A percentile compares a stretch with the other conserved stretches of the same genome.
phyloP scores from a whole-genome alignment of 225 moss, liverwort and hornwort species.

The Sphagnum contortum region DNA sequence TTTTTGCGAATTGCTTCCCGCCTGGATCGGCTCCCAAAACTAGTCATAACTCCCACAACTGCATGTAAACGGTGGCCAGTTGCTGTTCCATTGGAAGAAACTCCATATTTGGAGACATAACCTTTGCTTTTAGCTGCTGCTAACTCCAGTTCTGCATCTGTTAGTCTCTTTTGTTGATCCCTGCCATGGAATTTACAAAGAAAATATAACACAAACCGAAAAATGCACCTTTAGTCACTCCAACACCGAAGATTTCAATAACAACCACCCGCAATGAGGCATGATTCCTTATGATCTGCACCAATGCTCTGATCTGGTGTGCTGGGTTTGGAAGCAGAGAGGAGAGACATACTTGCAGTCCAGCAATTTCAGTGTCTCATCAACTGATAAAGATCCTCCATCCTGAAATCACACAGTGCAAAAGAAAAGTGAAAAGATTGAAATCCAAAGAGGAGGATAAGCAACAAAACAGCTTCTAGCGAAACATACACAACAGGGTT shows the following conservation, averaged over 20 bases:
- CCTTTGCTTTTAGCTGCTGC: slow-evolving; percentile 47
- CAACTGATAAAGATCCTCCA: slow-evolving; percentile 30
- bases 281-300: too few relatives aligned
- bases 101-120: slow-evolving; percentile 24
- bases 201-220: background rate
- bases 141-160: slow-evolving; percentile 39
- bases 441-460: too few relatives aligned
- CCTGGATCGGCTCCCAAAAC: slow-evolving; percentile 28
- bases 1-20: slow-evolving; percentile 44
- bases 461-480: too few relatives aligned
- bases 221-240: too few relatives aligned
- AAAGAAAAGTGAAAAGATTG: too few relatives aligned
- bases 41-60: slow-evolving; percentile 36
- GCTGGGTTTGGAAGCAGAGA: too few relatives aligned
- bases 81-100: slow-evolving; percentile 12
- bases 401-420: slow-evolving; percentile 13
- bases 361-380: slow-evolving; percentile 35
- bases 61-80: slow-evolving; percentile 29
- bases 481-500: too few relatives aligned
- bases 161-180: slow-evolving; percentile 29
- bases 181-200: slow-evolving; percentile 3
- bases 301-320: too few relatives aligned
- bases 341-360: slow-evolving; percentile 34
- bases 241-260: too few relatives aligned
- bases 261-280: too few relatives aligned